Evolutionary conservation across 140 eudicot genomes (phyloP), one percentile per base, ranked within the genome.

Genomic region (Oenanthe javanica): DNA sequence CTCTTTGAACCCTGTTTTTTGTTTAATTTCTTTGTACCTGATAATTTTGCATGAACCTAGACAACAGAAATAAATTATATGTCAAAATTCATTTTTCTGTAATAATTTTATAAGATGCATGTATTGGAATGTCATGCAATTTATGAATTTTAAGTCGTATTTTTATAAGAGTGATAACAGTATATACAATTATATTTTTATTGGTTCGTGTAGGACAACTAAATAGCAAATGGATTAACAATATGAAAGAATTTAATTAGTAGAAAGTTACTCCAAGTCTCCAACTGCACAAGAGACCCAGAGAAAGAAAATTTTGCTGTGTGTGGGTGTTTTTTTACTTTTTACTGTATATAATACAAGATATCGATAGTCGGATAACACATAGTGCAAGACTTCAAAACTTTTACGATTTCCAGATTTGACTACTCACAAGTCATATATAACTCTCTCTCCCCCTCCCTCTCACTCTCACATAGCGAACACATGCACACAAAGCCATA

Each of bases 391-490:
- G 36, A 15, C 48, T 52, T 4, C 1, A 2, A 40, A 36, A 21
- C 36, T 57, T 54, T 31, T 77, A 52, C 46, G 43, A 51, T 77
- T 77, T 27, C 36, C 38, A 3, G 69, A 76, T 76, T 77, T 77
- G 80, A 77, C 80, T 9, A 77, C 80, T 77, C 80, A 0, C 1
- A 19, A 14, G 9, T n/a, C 46, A 31, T 31, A 31, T 31, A 31
- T 31, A 31, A 31, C 77, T 74, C 77, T 47, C 77, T 43, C 52
- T 40, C 0, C 14, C 31, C 31, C 31, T 31, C 31, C 31, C 31
- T 31, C 77, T 74, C 77, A n/a, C 77, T 43, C 52, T 40, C 0
- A 5, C 0, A 74, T 1, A 19, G 25, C 66, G 1, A 18, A 55
- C 9, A 6, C 23, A 55, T 55, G 47, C 54, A 74, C 40, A 74